Percentiles rank a stretch among this genome's conserved stretches.
phyloP scores from a whole-genome alignment of 2,329 filamentous ascomycete genomes.

The Cercospora beticola region DNA sequence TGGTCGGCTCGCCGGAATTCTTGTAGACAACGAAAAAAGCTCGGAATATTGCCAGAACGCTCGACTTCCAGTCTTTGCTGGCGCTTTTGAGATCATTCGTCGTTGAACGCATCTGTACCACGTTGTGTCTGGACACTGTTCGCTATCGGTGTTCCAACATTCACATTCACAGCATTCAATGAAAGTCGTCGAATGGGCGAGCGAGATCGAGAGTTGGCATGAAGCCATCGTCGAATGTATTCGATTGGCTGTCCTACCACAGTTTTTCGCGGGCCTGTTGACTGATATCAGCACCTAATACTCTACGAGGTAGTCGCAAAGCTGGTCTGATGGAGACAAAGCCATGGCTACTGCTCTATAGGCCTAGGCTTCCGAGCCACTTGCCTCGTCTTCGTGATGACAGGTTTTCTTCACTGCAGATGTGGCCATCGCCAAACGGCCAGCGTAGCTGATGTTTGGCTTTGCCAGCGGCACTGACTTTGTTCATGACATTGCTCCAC shows the following conservation, averaged over 20 bases:
- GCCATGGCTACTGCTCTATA: background rate
- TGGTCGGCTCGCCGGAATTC: background rate
- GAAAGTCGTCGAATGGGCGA: background rate
- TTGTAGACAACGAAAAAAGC: background rate
- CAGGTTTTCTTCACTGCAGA: background rate
- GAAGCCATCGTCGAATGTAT: background rate
- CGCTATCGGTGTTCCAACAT: background rate
- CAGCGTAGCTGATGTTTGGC: too few species aligned
- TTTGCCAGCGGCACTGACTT: background rate
- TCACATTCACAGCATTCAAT: background rate
- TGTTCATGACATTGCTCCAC: background rate
- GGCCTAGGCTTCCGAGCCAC: background rate
- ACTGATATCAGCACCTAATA: background rate
- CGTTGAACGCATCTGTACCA: background rate
- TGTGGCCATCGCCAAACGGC: background rate
- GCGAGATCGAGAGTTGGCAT: background rate
- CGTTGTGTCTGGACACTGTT: background rate
- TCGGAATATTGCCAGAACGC: too few species aligned
- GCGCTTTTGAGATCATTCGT: background rate
- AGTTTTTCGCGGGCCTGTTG: background rate
- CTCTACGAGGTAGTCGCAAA: background rate
- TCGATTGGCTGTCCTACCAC: background rate
- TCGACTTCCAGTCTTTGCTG: background rate
- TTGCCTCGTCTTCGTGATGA: background rate
- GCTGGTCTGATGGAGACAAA: background rate